Evolutionary conservation across 1,284 basidiomycete genomes (phyloP), one percentile per base, ranked within the genome.

Genomic region (Meira nashicola): DNA sequence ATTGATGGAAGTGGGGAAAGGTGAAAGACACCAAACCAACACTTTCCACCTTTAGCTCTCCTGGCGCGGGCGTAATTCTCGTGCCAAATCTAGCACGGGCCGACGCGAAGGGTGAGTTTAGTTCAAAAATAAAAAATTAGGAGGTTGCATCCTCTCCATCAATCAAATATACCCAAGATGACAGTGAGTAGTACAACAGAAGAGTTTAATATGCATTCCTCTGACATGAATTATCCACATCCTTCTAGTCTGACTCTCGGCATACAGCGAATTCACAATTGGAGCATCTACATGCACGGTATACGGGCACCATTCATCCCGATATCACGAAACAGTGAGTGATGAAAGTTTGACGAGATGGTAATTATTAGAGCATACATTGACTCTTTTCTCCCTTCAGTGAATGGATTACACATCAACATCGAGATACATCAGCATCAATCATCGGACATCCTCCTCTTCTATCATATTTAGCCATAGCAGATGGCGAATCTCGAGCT

Each of bases 321-420:
- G 75, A 77, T 54, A 74, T 66, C 21, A 73, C 73, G 37, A 70
- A 71, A 54, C 65, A 76, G 74, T 76, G 60, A 62, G 74, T 73
- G 12, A 10, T 43, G 6, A 43, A 12, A 50, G 23, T 15, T 49
- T 58, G 50, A 55, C 54, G 46, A 54, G 47, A 43, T 33, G 51
- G 43, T 59, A n/a, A n/a, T n/a, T n/a, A n/a, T n/a, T n/a, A n/a
- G 48, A 47, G 40, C 38, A 28, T 38, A 49, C 41, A 40, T 15
- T 10, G 39, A 58, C 55, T 17, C 17, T 12, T 33, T 4, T 14
- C 38, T 17, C 12, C 17, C 41, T 43, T 2, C 68, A 96, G 94
- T 80, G 94, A 98, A 79, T 97, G 94, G 93, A 80, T 94, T 57
- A 94, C 92, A 11, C 91, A 97, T 80, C 94, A 98, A 79, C 92